A percentile compares a stretch with the other conserved stretches of the same genome.
Evolutionary conservation across 108 stramenopile genomes (phyloP).

Genomic region (Chaetoceros tenuissimus): DNA sequence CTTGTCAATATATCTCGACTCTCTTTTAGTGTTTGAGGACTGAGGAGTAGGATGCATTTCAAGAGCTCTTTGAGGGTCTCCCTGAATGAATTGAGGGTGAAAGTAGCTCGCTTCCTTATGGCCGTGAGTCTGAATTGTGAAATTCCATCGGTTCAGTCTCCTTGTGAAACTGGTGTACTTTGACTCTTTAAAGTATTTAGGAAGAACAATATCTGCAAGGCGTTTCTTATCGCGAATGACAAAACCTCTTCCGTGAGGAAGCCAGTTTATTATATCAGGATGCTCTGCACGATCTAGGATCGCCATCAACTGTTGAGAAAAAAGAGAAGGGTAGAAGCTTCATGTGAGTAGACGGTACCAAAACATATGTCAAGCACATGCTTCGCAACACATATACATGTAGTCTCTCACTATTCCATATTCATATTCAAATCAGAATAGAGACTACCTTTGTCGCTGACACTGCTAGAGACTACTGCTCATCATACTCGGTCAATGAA

Average conservation of each 20-base stretch:
- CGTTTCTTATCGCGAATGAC: constrained; percentile 15
- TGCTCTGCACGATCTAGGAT: constrained; percentile 33
- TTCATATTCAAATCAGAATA: no score
- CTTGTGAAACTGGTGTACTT: constrained; percentile 33
- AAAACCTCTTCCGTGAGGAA: constrained; percentile 25
- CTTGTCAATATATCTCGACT: neutral
- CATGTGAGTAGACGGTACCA: no score
- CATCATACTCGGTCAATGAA: no score
- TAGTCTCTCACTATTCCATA: no score
- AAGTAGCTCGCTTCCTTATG: neutral
- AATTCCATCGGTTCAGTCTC: constrained; percentile 26
- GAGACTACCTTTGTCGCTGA: no score
- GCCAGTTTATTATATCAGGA: constrained; percentile 18
- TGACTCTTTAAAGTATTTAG: constrained; percentile 24
- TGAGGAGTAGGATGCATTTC: neutral
- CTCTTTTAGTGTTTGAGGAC: neutral
- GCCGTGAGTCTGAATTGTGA: constrained; percentile 3
- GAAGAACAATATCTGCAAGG: constrained; percentile 13
- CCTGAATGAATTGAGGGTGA: neutral
- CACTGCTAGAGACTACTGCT: no score
- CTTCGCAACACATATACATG: no score
- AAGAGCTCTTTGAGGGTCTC: neutral
- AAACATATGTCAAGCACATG: no score
- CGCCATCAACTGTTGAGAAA: constrained; percentile 50
- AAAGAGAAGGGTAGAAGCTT: no score